Conservation (phyloP, 768 basidiomycete species). For the Tulasnella sp. region DNA sequence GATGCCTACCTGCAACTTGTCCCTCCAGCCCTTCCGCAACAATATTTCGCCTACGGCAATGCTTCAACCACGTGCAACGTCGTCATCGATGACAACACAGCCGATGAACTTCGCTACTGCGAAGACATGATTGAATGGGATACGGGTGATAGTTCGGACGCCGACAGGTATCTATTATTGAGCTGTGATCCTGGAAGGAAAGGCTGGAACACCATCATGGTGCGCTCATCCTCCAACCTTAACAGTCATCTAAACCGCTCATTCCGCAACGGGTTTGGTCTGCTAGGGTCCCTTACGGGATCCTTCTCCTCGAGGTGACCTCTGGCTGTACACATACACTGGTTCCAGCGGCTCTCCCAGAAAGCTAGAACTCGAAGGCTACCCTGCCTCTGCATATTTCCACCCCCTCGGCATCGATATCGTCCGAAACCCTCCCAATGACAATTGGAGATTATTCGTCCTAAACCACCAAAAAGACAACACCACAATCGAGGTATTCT, state of each 20-base stretch:
- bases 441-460: slow-evolving; percentile 43
- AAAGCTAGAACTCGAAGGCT: slow-evolving; percentile 32
- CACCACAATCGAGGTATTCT: slow-evolving; percentile 59
- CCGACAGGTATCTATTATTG: slow-evolving; percentile 27
- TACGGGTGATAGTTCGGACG: slow-evolving; percentile 17
- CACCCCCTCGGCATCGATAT: slow-evolving; percentile 59
- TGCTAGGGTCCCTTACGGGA: slow-evolving; percentile 46
- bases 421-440: slow-evolving; percentile 34
- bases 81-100: slow-evolving; percentile 25
- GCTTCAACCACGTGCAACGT: slow-evolving; percentile 36
- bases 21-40: slow-evolving; percentile 32
- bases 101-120: slow-evolving; percentile 38
- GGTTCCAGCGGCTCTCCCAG: slow-evolving; percentile 26
- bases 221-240: background rate
- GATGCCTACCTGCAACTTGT: slow-evolving; percentile 1
- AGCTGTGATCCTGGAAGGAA: slow-evolving; percentile 43
- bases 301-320: slow-evolving; percentile 43
- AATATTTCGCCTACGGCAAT: slow-evolving; percentile 42
- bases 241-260: too few species aligned
- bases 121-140: slow-evolving; percentile 62
- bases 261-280: too few species aligned
- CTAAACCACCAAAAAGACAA: slow-evolving; percentile 53
- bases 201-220: slow-evolving; percentile 56
- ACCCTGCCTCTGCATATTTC: slow-evolving; percentile 48
- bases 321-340: slow-evolving; percentile 43